Evolutionary conservation across 2,329 filamentous ascomycete species (phyloP), one percentile per base, ranked within the genome.

Genomic region (Xylariales sp.): DNA sequence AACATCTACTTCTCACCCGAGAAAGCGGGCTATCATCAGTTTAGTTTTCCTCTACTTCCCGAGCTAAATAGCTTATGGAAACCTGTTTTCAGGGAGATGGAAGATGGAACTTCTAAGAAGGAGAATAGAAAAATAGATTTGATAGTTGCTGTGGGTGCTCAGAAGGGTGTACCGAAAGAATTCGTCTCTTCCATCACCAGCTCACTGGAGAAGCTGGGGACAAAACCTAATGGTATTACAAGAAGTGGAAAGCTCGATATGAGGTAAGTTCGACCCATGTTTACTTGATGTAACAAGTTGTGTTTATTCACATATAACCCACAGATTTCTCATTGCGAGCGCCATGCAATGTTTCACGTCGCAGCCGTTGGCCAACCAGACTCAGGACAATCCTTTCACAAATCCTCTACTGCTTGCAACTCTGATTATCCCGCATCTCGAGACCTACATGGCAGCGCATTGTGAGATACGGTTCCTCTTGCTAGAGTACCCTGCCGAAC

Each of bases 161-260:
- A 83, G 45, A 62, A 63, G 17, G 70, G 67, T 3, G 76, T 81
- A 2, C 66, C 65, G 20, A 70, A 63, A 42, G 65, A 69, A 2
- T 74, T 76, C 33, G 59, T 70, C 5, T 59, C 65, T 3, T 58
- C 65, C 5, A 63, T 82, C 7, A 67, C 65, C 4, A 65, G 67
- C 1, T 69, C 70, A 38, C 53, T 83, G 10, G 77, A 81, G 47
- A 71, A 66, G 38, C 57, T 81, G 4, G 78, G 76, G 0, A 63
- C 57, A 6, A 74, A 74, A 41, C 56, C 66, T 0, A 69, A 61
- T 33, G 72, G 74, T 1, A 50, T 65, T 8, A 72, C 65, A 14
- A 68, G 72, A 27, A 78, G 71, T 41, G 76, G 74, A 13, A 68
- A 71, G 25, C 53, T 83, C n/a, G 74, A 82, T 50, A 61, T 83